Evolutionary conservation across 257 asterid genomes (phyloP), one percentile per base, ranked within the genome.

Genomic region (Solanum chaucha): DNA sequence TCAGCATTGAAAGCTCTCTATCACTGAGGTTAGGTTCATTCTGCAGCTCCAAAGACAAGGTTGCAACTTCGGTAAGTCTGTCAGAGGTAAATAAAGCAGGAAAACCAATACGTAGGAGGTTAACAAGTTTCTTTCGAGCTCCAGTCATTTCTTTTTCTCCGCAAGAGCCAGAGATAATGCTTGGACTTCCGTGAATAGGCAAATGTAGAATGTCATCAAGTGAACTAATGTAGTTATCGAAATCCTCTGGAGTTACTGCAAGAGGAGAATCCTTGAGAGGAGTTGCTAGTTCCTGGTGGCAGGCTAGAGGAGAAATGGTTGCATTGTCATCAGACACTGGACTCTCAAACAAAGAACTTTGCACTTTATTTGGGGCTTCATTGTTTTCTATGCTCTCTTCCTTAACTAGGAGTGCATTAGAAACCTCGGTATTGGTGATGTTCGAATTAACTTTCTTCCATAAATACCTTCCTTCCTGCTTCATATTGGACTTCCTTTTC

Each of bases 151-250:
- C 86, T 35, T 78, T 89, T 36, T 58, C 88, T n/a, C 64, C 35
- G 26, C 32, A 34, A 68, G 88, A 10, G 44, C 61, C 80, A 80
- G 20, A 26, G 67, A 28, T 14, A 46, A 46, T 80, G 17, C 38
- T 46, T 40, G 87, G 73, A 44, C 85, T 61, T 70, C 22, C 67
- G 2, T 87, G 64, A 34, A 65, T 11, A 22, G 93, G 86, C 40
- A 82, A 41, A 15, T 86, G 59, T 68, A 92, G 34, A 38, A 88
- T 73, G 46, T 89, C 93, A 30, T 92, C 94, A 17, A 92, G 94
- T 51, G 91, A 89, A 51, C 88, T 87, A n/a, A 90, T 86, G 77
- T 89, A 92, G 48, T 32, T 87, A 30, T 92, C 93, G 6, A 90
- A 90, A 19, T 89, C 91, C 75, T 87, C 91, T 5, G 87, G 74